These are phyloP conservation scores for Nakaseomyces bracarensis DNA, from an alignment of 1,139 yeast genomes.

Conservation along the genomic window DNA sequence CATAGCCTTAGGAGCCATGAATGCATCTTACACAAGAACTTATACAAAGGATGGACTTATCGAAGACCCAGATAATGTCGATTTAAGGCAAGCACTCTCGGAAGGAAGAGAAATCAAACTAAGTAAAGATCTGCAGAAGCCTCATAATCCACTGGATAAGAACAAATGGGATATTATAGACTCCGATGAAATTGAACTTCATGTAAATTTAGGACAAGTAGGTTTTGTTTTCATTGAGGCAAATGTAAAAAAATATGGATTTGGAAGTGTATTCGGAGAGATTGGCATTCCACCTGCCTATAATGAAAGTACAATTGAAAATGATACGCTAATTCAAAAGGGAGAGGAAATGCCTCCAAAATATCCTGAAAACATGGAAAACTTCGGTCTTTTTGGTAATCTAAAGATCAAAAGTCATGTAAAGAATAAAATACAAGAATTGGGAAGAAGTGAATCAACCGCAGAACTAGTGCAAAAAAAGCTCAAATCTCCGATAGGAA, in stretches of 20 bases:
- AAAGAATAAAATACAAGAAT: not conserved
- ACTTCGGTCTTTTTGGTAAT: conserved; percentile 4
- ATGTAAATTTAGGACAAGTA: conserved; percentile 79
- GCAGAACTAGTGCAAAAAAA: conserved; percentile 5
- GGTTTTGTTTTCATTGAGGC: conserved; percentile 96
- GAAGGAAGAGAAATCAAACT: conserved; percentile 21
- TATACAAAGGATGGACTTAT: conserved; percentile 30
- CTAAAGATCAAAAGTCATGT: conserved; percentile 2
- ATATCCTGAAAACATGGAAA: conserved; percentile 29
- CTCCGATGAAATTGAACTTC: conserved; percentile 41
- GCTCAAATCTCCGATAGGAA: not conserved
- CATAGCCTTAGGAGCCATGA: conserved; percentile 30
- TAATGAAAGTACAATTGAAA: conserved; percentile 42
- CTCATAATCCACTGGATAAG: conserved; percentile 19
- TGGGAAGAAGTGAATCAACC: not conserved
- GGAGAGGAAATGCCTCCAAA: conserved; percentile 70
- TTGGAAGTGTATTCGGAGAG: conserved; percentile 67
- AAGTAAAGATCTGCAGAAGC: conserved; percentile 20
- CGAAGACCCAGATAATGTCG: conserved; percentile 31
- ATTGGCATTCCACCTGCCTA: conserved; percentile 74
- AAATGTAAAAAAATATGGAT: conserved; percentile 79
- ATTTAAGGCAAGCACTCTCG: conserved; percentile 22
- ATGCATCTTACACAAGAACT: conserved; percentile 32
- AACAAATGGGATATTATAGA: conserved; percentile 15
- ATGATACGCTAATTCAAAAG: conserved; percentile 54